phyloP scores from a whole-genome alignment of 192 early-diverging fungal genomes.

The Blastocladiella britannica region DNA sequence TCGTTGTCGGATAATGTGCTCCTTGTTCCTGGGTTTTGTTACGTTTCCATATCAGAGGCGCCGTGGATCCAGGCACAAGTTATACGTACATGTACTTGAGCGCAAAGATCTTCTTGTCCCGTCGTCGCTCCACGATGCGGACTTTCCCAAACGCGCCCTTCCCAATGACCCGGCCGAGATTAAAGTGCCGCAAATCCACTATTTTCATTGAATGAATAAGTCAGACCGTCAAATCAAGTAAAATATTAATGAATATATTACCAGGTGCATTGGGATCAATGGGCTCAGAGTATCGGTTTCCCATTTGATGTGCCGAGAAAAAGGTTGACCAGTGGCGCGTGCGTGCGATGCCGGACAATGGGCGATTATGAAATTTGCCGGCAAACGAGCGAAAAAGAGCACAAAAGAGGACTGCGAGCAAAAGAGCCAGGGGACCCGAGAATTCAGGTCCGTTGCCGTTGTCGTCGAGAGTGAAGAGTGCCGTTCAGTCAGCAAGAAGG shows the following conservation, averaged over 20 bases:
- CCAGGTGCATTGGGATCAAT: not conserved
- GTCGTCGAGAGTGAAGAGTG: too few relatives aligned
- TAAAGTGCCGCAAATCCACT: constrained; percentile 75
- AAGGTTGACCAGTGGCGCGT: too few relatives aligned
- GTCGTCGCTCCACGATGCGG: constrained; percentile 17
- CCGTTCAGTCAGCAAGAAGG: too few relatives aligned
- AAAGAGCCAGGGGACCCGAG: too few relatives aligned
- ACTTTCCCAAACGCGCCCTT: constrained; percentile 7
- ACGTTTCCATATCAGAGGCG: too few relatives aligned
- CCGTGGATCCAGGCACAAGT: too few relatives aligned
- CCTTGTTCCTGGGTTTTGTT: constrained; percentile 56
- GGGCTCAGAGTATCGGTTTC: not conserved
- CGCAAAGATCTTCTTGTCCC: constrained; percentile 55
- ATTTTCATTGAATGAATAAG: not conserved
- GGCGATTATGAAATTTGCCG: too few relatives aligned
- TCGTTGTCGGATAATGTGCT: constrained; percentile 60
- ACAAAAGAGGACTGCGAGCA: too few relatives aligned
- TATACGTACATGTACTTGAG: constrained; percentile 60
- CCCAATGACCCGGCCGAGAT: constrained; percentile 79
- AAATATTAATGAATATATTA: not conserved
- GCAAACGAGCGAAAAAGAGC: too few relatives aligned
- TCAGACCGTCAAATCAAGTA: not conserved
- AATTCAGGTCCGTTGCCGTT: too few relatives aligned
- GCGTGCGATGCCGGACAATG: too few relatives aligned
- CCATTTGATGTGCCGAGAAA: too few relatives aligned